Conservation (phyloP, 345 rosid species). For the Atalantia buxifolia region DNA sequence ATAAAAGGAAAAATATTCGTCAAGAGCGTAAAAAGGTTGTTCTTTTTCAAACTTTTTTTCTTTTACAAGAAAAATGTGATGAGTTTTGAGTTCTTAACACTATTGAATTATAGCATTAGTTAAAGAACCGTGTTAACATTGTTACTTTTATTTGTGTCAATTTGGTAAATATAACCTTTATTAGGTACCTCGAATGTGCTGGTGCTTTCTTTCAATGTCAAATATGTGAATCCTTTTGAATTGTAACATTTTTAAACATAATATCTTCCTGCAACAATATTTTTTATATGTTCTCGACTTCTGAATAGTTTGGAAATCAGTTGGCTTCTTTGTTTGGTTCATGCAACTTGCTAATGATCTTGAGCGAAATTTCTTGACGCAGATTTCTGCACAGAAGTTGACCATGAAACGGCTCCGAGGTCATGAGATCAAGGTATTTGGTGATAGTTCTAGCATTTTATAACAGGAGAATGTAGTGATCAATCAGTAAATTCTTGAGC, state of each 20-base stretch:
- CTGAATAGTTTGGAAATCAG: background rate
- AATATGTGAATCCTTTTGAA: background rate
- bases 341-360: conserved; percentile 16
- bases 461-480: background rate
- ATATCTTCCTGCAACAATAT: background rate
- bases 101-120: background rate
- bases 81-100: background rate
- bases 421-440: conserved; percentile 77
- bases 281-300: background rate
- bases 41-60: background rate
- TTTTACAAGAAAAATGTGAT: background rate
- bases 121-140: background rate
- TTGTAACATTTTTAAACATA: no score
- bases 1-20: conserved; percentile 83
- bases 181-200: background rate
- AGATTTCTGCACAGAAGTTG: conserved; percentile 80
- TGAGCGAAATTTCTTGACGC: conserved; percentile 31
- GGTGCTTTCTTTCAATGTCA: background rate
- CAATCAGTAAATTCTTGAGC: background rate
- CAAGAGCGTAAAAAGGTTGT: conserved; percentile 93
- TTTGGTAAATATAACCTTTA: background rate
- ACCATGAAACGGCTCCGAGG: conserved; percentile 86
- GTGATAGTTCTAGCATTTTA: background rate
- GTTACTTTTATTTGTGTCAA: background rate
- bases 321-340: background rate